Evolutionary conservation across 2,329 filamentous ascomycete genomes (phyloP), one percentile per base, ranked within the genome.

Genomic region (Claviceps digitariae): DNA sequence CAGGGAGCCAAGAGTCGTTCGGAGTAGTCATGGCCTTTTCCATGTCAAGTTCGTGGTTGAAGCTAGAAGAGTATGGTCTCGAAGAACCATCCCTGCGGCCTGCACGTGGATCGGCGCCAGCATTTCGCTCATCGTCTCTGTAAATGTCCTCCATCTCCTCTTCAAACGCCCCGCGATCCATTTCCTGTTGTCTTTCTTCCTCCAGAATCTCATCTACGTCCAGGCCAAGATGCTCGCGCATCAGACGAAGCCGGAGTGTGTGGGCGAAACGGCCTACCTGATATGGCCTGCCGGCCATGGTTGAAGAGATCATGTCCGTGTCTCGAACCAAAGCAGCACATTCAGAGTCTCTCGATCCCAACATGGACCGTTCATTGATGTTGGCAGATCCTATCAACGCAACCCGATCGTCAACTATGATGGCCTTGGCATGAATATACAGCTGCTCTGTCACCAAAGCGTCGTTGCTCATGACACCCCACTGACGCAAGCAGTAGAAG

Each of bases 391-490:
- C 93, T 61, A 98, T 98, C 56, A 98, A 83, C 21, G 86, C 91
- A 54, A 93, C 82, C 36, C 91, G 82, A 63, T 98, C 93, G 67
- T 98, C 93, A 4, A 95, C 91, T 53, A 98, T 79, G 75, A 97
- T 97, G 59, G 86, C 86, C 70, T 98, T 98, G 56, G 93, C 93
- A 63, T 98, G 93, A 54, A 98, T 97, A 65, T 98, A 98, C 12
- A 98, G 78, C 69, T 97, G 93, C 67, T 98, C 93, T 0, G 93
- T 97, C 3, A 93, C 89, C 40, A 97, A 73, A 54, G 83, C 81
- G 59, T 93, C 87, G 57, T 84, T 84, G 34, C 88, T 88, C 65
- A 98, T 90, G 66, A 86, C 85, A 23, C 91, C 93, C 91, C 91
- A 97, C 53, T 91, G 82, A 54, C 93, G 81, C 57, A 98, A 73